Percentiles rank a stretch among this genome's conserved stretches.
These are phyloP conservation scores for Helianthus tuberosus DNA, from an alignment of 129 eudicot genomes.

Conservation along the genomic window DNA sequence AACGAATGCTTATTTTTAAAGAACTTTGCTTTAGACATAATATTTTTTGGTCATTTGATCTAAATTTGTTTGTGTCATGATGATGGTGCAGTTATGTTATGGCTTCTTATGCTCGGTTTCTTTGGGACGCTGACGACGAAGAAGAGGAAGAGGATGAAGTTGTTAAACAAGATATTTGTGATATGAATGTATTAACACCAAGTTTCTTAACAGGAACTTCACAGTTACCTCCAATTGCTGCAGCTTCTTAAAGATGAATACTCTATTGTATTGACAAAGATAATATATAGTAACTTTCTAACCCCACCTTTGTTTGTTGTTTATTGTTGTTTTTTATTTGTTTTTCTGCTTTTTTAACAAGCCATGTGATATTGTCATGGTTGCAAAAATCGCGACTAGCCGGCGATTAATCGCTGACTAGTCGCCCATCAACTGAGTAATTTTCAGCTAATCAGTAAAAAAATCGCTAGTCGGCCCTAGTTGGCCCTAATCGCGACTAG, in stretches of 20 bases:
- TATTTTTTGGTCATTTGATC: background rate
- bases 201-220: slow-evolving; percentile 40
- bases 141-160: slow-evolving; percentile 17
- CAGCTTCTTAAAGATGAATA: slow-evolving; percentile 47
- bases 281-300: slow-evolving; percentile 40
- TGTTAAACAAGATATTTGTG: slow-evolving; percentile 19
- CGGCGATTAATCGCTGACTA: too few relatives aligned
- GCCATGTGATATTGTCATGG: slow-evolving; percentile 24
- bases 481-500: too few relatives aligned
- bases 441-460: too few relatives aligned
- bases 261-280: slow-evolving; percentile 39
- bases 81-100: slow-evolving; percentile 48
- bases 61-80: background rate
- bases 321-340: slow-evolving; percentile 20
- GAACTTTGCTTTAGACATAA: background rate
- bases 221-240: slow-evolving; percentile 47
- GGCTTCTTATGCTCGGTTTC: slow-evolving; percentile 65
- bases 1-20: background rate
- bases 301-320: slow-evolving; percentile 35
- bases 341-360: slow-evolving; percentile 21
- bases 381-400: too few relatives aligned
- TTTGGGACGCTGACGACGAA: slow-evolving; percentile 59
- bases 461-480: too few relatives aligned
- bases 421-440: too few relatives aligned
- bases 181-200: slow-evolving; percentile 21